Evolutionary conservation across 257 asterid species (phyloP).

Genomic region (Echium plantagineum): DNA sequence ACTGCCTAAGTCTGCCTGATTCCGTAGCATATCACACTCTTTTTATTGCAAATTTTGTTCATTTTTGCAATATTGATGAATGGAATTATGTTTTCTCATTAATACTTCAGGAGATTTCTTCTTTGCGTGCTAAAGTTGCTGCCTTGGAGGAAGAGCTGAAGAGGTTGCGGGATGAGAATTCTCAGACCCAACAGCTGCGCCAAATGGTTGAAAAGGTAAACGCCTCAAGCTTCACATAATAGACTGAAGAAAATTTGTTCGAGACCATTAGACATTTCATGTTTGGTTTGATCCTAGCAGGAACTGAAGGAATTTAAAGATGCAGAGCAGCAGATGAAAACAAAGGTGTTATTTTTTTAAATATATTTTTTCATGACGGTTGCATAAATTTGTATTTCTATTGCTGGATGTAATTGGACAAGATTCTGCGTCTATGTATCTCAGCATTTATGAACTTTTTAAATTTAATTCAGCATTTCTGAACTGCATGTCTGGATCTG

Average conservation of each 20-base stretch:
- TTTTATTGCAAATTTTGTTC: not conserved
- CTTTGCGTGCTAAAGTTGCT: conserved; percentile 59
- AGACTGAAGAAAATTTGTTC: conserved; percentile 7
- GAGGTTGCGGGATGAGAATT: conserved; percentile 45
- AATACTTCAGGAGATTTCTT: conserved; percentile 37
- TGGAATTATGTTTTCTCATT: conserved; percentile 5
- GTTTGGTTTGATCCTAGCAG: conserved; percentile 29
- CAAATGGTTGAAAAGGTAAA: conserved; percentile 66
- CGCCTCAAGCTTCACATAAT: conserved; percentile 7
- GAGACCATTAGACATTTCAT: conserved; percentile 3
- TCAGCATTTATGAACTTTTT: too few relatives aligned
- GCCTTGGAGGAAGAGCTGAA: conserved; percentile 59
- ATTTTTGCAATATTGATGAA: not conserved
- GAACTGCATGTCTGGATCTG: not conserved
- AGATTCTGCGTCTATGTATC: not conserved
- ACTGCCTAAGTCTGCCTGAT: not conserved
- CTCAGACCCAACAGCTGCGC: conserved; percentile 39
- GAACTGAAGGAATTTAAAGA: conserved; percentile 83
- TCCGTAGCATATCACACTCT: not conserved
- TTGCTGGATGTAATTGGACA: not conserved
- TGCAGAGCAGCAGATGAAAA: conserved; percentile 68
- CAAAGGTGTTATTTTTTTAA: conserved; percentile 59
- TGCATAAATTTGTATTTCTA: conserved; percentile 1
- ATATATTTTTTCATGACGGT: conserved; percentile 10
- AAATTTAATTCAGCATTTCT: too few relatives aligned